phyloP scores from a whole-genome alignment of 176 grass and related monocot species.

The Oryza glumipatula region DNA sequence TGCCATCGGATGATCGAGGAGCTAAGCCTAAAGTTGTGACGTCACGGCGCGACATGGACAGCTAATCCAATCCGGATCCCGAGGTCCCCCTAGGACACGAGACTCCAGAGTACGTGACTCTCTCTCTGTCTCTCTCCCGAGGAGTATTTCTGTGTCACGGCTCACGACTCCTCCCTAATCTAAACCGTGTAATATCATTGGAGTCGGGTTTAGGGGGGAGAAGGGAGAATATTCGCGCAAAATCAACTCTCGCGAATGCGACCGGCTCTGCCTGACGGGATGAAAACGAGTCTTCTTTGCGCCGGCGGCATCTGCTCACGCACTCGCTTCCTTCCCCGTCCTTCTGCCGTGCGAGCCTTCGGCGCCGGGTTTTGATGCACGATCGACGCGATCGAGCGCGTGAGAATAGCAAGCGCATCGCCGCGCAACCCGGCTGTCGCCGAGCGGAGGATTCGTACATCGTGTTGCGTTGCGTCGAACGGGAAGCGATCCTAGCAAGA shows the following conservation, averaged over 20 bases:
- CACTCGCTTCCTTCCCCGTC: too few relatives aligned
- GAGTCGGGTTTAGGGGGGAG: not conserved
- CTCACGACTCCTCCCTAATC: not conserved
- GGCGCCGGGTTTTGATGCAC: constrained; percentile 54
- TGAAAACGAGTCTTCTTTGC: too few relatives aligned
- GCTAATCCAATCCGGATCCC: constrained; percentile 20
- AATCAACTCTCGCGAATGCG: not conserved
- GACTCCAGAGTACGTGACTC: not conserved
- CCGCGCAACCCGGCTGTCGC: constrained; percentile 36
- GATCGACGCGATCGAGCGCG: constrained; percentile 37
- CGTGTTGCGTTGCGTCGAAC: constrained; percentile 54
- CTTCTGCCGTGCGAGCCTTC: not conserved
- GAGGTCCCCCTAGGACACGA: not conserved
- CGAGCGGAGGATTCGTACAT: not conserved
- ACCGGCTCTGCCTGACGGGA: not conserved
- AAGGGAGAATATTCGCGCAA: constrained; percentile 53
- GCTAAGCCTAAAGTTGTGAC: constrained; percentile 49
- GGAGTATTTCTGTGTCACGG: not conserved
- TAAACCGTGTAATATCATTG: not conserved
- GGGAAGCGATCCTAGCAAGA: constrained; percentile 7
- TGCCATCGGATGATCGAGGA: constrained; percentile 4
- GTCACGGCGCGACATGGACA: constrained; percentile 43
- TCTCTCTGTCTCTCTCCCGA: not conserved
- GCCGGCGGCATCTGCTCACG: too few relatives aligned
- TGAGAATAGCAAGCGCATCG: not conserved